A percentile compares a stretch with the other conserved stretches of the same genome.
phyloP scores from a whole-genome alignment of 768 basidiomycete genomes.

The Lentinula guzmanii region DNA sequence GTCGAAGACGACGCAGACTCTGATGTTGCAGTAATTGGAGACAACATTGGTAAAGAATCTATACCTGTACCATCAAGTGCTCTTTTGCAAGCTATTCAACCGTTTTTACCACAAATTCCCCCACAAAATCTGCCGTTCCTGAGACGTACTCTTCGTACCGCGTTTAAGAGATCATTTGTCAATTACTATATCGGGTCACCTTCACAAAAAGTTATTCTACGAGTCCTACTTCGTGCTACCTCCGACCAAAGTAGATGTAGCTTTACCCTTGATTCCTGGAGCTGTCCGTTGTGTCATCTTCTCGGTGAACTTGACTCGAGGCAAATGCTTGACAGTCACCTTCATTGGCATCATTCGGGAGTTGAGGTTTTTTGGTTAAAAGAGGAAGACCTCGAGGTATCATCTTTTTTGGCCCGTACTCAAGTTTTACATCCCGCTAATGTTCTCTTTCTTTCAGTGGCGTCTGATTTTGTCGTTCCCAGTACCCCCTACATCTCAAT shows the following conservation, averaged over 20 bases:
- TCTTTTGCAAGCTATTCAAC: not conserved
- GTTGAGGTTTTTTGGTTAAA: slow-evolving; percentile 3
- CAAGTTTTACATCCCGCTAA: not conserved
- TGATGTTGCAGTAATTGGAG: not conserved
- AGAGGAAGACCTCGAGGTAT: not conserved
- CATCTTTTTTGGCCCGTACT: not conserved
- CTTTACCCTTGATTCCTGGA: slow-evolving; percentile 2
- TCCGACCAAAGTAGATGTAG: not conserved
- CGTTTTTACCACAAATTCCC: not conserved
- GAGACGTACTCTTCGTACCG: not conserved
- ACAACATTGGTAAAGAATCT: not conserved
- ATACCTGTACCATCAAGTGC: not conserved
- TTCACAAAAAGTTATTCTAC: not conserved
- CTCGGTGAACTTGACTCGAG: slow-evolving; percentile 5
- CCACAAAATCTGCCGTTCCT: slow-evolving; percentile 2
- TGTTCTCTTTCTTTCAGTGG: not conserved
- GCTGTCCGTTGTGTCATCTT: slow-evolving; percentile 7
- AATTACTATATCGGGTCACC: not conserved
- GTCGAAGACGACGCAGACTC: not conserved
- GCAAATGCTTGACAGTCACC: slow-evolving; percentile 5
- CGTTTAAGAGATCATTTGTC: not conserved
- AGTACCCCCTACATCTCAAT: not conserved
- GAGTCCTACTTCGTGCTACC: not conserved
- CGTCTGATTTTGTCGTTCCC: slow-evolving; percentile 2
- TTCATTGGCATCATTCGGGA: slow-evolving; percentile 6